These are phyloP conservation scores for Trichoderma guizhouense DNA, from an alignment of 2,329 filamentous ascomycete species.

Conservation along the genomic window DNA sequence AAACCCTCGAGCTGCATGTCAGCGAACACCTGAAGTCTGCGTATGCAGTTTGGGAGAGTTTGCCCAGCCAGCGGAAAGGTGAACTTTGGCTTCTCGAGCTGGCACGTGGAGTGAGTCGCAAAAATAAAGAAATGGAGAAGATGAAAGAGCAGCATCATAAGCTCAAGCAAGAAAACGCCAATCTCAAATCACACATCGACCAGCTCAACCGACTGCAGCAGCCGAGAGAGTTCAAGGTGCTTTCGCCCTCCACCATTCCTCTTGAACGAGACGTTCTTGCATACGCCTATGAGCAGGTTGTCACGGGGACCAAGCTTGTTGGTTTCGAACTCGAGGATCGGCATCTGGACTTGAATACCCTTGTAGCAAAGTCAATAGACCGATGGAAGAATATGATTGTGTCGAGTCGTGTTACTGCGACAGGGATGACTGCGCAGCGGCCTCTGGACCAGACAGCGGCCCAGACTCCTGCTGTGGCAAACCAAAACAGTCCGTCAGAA, in stretches of 20 bases:
- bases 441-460: slow-evolving; percentile 39
- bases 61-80: slow-evolving; percentile 54
- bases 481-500: slow-evolving; percentile 25
- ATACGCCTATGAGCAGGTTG: slow-evolving; percentile 45
- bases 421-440: slow-evolving; percentile 50
- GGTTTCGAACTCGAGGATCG: slow-evolving; percentile 51
- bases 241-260: slow-evolving; percentile 50
- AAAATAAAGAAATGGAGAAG: slow-evolving; percentile 52
- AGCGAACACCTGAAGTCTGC: slow-evolving; percentile 73
- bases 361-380: slow-evolving; percentile 55
- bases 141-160: slow-evolving; percentile 49
- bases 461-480: slow-evolving; percentile 22
- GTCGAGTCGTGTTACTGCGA: slow-evolving; percentile 43
- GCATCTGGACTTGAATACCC: slow-evolving; percentile 48
- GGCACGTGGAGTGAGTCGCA: slow-evolving; percentile 56
- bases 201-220: slow-evolving; percentile 58
- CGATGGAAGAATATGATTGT: slow-evolving; percentile 61
- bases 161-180: slow-evolving; percentile 54
- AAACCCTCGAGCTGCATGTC: slow-evolving; percentile 64
- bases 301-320: slow-evolving; percentile 38
- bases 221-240: slow-evolving; percentile 55
- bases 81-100: slow-evolving; percentile 62
- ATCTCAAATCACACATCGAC: slow-evolving; percentile 57
- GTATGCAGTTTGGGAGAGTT: slow-evolving; percentile 70
- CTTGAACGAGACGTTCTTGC: slow-evolving; percentile 48